phyloP scores from a whole-genome alignment of 2,329 filamentous ascomycete species.

The Claviceps spartinae region DNA sequence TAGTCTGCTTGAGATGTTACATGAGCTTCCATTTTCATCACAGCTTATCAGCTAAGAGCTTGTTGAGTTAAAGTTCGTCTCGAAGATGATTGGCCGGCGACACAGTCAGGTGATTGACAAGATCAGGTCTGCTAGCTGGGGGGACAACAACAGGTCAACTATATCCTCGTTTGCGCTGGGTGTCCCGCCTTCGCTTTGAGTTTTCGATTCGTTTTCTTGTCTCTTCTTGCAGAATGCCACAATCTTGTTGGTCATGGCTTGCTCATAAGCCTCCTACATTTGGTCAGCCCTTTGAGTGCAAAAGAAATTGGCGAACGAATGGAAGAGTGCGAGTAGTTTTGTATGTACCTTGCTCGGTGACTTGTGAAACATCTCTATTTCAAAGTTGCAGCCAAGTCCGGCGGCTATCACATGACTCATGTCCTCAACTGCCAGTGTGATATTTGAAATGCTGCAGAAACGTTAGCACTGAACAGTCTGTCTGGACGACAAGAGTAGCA shows the following conservation, averaged over 20 bases:
- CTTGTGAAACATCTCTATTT: conserved; percentile 32
- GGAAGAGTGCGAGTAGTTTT: neutral
- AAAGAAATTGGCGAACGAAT: neutral
- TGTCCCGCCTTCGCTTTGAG: conserved; percentile 27
- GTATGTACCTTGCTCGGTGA: conserved; percentile 32
- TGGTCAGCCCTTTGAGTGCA: conserved; percentile 5
- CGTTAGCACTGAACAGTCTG: conserved; percentile 3
- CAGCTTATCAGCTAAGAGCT: conserved; percentile 22
- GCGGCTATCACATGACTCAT: conserved; percentile 28
- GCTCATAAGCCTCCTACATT: conserved; percentile 35
- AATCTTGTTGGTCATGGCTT: conserved; percentile 30
- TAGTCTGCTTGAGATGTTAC: conserved; percentile 32
- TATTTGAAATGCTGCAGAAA: conserved; percentile 32
- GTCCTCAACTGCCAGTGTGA: conserved; percentile 30
- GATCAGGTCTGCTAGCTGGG: no score
- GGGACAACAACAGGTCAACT: no score
- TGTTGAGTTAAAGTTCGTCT: conserved; percentile 19
- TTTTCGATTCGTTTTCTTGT: conserved; percentile 32
- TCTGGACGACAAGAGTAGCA: neutral
- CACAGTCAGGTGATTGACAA: no score
- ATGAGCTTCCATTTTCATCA: conserved; percentile 42
- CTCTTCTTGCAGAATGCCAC: conserved; percentile 37
- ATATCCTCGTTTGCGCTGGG: conserved; percentile 13
- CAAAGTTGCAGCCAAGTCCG: conserved; percentile 29
- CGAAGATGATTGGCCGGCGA: no score